These are phyloP conservation scores for Suillus alpinus DNA, from an alignment of 768 basidiomycete species.

Conservation along the genomic window DNA sequence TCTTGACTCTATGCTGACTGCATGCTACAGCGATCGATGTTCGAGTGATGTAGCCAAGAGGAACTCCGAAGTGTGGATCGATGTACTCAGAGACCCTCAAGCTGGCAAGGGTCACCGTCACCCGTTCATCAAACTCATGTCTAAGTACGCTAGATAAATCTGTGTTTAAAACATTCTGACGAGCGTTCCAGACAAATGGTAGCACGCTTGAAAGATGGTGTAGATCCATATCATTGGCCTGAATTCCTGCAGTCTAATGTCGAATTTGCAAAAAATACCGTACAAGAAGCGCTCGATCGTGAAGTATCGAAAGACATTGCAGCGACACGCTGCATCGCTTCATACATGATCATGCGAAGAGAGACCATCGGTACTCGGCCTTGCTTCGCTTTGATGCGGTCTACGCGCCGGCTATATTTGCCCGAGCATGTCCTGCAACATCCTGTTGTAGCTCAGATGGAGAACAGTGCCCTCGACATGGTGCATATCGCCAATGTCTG, in stretches of 20 bases:
- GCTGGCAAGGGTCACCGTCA: slow-evolving; percentile 14
- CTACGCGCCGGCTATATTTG: slow-evolving; percentile 21
- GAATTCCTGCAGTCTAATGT: slow-evolving; percentile 25
- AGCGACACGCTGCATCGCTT: slow-evolving; percentile 18
- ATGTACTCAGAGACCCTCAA: slow-evolving; percentile 18
- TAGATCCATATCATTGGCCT: slow-evolving; percentile 14
- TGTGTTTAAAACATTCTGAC: not conserved
- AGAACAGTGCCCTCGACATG: slow-evolving; percentile 24
- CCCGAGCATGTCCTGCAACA: slow-evolving; percentile 21
- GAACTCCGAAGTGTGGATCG: slow-evolving; percentile 23
- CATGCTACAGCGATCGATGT: slow-evolving; percentile 19
- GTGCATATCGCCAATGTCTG: slow-evolving; percentile 27
- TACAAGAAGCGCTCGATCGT: slow-evolving; percentile 27
- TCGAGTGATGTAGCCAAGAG: slow-evolving; percentile 17
- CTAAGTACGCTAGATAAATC: slow-evolving; percentile 14
- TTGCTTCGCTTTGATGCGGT: slow-evolving; percentile 7
- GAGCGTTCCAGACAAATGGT: slow-evolving; percentile 19
- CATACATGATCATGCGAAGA: slow-evolving; percentile 27
- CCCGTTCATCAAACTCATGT: slow-evolving; percentile 26
- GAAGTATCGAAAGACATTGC: slow-evolving; percentile 17
- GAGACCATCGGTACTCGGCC: slow-evolving; percentile 28
- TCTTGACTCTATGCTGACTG: not conserved
- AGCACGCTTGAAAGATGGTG: slow-evolving; percentile 18
- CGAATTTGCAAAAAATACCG: slow-evolving; percentile 18
- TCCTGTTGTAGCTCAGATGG: slow-evolving; percentile 24